These are phyloP conservation scores for Lotus japonicus DNA, from an alignment of 306 rosid species.

Conservation along the genomic window DNA sequence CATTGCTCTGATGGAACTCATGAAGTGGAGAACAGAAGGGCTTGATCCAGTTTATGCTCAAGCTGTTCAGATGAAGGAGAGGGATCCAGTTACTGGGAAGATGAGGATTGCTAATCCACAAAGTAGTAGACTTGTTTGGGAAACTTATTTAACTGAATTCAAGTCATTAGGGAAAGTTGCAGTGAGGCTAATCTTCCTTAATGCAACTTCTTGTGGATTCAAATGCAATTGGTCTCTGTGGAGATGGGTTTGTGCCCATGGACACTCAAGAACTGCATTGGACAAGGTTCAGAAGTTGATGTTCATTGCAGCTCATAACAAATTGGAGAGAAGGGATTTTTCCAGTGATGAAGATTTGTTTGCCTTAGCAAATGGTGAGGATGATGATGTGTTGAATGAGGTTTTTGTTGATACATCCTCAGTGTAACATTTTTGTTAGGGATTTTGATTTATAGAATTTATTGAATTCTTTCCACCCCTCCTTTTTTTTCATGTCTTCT, in stretches of 20 bases:
- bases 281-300: slow-evolving; percentile 51
- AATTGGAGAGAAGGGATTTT: slow-evolving; percentile 48
- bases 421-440: slow-evolving; percentile 40
- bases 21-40: slow-evolving; percentile 78
- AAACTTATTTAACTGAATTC: slow-evolving; percentile 48
- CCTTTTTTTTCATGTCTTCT: slow-evolving; percentile 11
- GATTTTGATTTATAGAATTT: slow-evolving; percentile 37
- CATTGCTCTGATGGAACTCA: slow-evolving; percentile 58
- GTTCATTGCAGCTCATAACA: slow-evolving; percentile 61
- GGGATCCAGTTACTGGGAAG: slow-evolving; percentile 49
- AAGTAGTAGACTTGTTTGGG: slow-evolving; percentile 68
- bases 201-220: slow-evolving; percentile 57
- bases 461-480: slow-evolving; percentile 73
- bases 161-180: slow-evolving; percentile 61
- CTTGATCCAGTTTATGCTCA: slow-evolving; percentile 57
- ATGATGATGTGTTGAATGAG: slow-evolving; percentile 52
- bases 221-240: slow-evolving; percentile 47
- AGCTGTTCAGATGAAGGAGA: slow-evolving; percentile 63
- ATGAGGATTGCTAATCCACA: slow-evolving; percentile 55
- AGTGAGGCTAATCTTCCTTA: slow-evolving; percentile 60
- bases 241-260: slow-evolving; percentile 48
- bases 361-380: slow-evolving; percentile 37
- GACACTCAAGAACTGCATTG: slow-evolving; percentile 38
- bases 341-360: slow-evolving; percentile 43
- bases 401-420: slow-evolving; percentile 56